Evolutionary conservation across 2,329 filamentous ascomycete species (phyloP).

Genomic region (Cladosporium velox): DNA sequence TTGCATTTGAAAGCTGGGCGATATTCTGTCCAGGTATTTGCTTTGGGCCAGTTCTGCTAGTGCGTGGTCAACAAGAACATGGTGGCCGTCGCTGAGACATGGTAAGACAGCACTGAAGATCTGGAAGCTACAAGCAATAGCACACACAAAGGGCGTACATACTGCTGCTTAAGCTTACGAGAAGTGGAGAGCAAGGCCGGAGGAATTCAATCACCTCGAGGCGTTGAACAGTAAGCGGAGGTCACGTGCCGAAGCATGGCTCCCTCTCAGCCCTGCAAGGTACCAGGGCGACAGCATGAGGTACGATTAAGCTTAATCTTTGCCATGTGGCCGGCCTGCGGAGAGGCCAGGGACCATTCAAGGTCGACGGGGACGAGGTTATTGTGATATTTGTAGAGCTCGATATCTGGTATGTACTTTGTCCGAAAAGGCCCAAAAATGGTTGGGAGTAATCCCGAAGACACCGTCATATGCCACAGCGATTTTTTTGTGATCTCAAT

Average conservation of each 20-base stretch:
- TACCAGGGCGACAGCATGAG: slow-evolving; percentile 12
- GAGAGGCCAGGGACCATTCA: slow-evolving; percentile 16
- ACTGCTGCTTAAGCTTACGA: background rate
- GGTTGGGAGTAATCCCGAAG: background rate
- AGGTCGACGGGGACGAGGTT: slow-evolving; percentile 1
- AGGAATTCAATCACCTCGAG: background rate
- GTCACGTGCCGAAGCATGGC: slow-evolving; percentile 13
- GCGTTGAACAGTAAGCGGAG: background rate
- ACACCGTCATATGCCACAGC: background rate
- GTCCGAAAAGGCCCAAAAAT: background rate
- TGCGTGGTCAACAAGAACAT: too few species aligned
- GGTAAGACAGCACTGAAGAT: too few species aligned
- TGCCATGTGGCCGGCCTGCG: slow-evolving; percentile 19
- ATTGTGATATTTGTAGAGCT: background rate
- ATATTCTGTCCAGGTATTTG: too few species aligned
- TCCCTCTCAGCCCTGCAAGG: slow-evolving; percentile 13
- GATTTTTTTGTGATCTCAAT: background rate
- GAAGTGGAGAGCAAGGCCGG: too few species aligned
- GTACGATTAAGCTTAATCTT: slow-evolving; percentile 20
- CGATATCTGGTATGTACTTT: background rate
- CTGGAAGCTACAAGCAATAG: too few species aligned
- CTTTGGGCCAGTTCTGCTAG: too few species aligned
- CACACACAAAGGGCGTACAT: background rate
- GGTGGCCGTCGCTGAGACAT: too few species aligned
- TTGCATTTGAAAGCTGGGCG: too few species aligned